Conservation (phyloP, 1,284 basidiomycete genomes). For the Kalmanozyma brasiliensis region DNA sequence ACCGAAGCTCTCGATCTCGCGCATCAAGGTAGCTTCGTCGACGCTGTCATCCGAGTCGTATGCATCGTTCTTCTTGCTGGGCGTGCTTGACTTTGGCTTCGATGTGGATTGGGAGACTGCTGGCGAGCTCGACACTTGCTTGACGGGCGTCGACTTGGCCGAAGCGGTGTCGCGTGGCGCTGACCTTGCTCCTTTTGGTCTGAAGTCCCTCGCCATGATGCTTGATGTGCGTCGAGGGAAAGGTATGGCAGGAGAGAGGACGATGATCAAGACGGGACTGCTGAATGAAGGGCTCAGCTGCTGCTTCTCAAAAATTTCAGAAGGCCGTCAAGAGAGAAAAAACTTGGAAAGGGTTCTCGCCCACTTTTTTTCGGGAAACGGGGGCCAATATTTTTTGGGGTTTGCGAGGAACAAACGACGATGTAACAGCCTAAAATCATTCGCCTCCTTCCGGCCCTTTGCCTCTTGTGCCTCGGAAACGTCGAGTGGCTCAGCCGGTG, state of each 20-base stretch:
- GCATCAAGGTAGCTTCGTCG: constrained; percentile 43
- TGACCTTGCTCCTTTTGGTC: constrained; percentile 47
- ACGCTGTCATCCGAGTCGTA: constrained; percentile 46
- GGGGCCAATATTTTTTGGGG: too few relatives aligned
- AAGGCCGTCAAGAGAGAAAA: constrained; percentile 8
- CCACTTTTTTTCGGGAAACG: too few relatives aligned
- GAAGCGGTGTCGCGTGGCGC: constrained; percentile 5
- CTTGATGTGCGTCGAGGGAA: constrained; percentile 1
- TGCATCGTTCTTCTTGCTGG: constrained; percentile 24
- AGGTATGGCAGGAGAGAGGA: constrained; percentile 2
- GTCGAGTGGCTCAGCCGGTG: too few relatives aligned
- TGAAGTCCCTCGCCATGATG: constrained; percentile 56
- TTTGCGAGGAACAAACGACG: too few relatives aligned
- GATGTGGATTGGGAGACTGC: constrained; percentile 8
- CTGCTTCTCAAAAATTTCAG: constrained; percentile 19
- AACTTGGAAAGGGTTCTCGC: background rate
- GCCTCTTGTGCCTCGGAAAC: too few relatives aligned
- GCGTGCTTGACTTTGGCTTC: constrained; percentile 12
- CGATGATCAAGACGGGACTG: background rate
- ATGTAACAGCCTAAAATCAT: too few relatives aligned
- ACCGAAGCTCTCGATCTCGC: constrained; percentile 48
- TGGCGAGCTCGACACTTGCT: constrained; percentile 10
- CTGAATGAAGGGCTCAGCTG: background rate
- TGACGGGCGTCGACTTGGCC: constrained; percentile 25
- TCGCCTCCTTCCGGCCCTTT: too few relatives aligned